These are phyloP conservation scores for Haplosporangium sp. DNA, from an alignment of 371 early-diverging fungal genomes.

Conservation along the genomic window DNA sequence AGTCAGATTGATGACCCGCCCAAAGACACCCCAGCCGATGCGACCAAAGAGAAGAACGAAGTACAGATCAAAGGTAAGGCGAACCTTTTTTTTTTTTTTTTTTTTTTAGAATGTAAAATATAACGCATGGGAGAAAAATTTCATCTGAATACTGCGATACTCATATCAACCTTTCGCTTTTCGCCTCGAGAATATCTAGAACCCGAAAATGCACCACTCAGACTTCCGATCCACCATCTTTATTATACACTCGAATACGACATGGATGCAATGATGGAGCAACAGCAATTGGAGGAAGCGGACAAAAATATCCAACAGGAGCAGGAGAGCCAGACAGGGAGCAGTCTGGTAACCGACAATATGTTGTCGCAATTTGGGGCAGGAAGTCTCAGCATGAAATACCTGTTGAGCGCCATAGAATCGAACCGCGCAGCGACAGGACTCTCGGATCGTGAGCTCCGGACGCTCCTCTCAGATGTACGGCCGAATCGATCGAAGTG, in stretches of 20 bases:
- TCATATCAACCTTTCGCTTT: background rate
- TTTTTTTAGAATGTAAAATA: background rate
- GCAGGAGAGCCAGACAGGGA: slow-evolving; percentile 57
- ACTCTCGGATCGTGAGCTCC: slow-evolving; percentile 78
- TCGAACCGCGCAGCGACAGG: slow-evolving; percentile 72
- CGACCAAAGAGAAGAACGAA: background rate
- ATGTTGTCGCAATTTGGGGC: slow-evolving; percentile 63
- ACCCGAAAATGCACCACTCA: slow-evolving; percentile 13
- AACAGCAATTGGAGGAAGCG: slow-evolving; percentile 68
- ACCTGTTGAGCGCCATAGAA: slow-evolving; percentile 84
- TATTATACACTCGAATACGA: slow-evolving; percentile 87
- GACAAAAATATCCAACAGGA: slow-evolving; percentile 62
- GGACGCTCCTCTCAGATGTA: slow-evolving; percentile 83
- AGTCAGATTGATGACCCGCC: background rate
- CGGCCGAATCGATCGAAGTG: slow-evolving; percentile 91
- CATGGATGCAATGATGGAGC: slow-evolving; percentile 73
- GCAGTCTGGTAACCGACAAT: slow-evolving; percentile 59
- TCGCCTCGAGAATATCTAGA: background rate
- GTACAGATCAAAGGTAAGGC: slow-evolving; percentile 4
- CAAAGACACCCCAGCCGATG: background rate
- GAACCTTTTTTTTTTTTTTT: background rate
- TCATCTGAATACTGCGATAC: background rate
- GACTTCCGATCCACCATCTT: slow-evolving; percentile 71
- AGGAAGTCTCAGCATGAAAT: slow-evolving; percentile 73
- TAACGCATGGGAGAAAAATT: no score